phyloP scores from a whole-genome alignment of 805 yeast genomes.

The Priceomyces carsonii region DNA sequence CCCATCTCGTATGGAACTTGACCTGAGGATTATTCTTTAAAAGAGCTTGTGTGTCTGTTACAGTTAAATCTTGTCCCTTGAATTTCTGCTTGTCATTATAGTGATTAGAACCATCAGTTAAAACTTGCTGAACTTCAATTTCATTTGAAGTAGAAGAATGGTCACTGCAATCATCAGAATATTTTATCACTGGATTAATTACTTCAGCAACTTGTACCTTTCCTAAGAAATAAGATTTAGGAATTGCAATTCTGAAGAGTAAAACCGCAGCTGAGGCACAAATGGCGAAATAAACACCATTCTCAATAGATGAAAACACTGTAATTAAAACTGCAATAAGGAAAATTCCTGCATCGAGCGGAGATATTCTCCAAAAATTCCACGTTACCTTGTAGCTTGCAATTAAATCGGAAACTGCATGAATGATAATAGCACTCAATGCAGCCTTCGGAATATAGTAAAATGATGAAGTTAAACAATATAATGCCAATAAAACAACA shows the following conservation, averaged over 20 bases:
- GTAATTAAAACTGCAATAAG: constrained; percentile 71
- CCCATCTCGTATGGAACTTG: constrained; percentile 64
- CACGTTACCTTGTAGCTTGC: constrained; percentile 67
- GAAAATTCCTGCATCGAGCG: constrained; percentile 74
- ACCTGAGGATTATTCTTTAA: constrained; percentile 31
- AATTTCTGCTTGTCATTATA: constrained; percentile 21
- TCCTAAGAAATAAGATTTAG: constrained; percentile 83
- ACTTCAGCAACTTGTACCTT: constrained; percentile 70
- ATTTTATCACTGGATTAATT: constrained; percentile 55
- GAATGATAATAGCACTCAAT: constrained; percentile 84
- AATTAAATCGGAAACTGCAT: constrained; percentile 85
- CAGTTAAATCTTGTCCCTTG: constrained; percentile 10
- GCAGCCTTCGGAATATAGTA: constrained; percentile 90
- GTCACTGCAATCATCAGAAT: constrained; percentile 15
- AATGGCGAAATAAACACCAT: constrained; percentile 89
- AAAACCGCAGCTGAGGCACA: constrained; percentile 78
- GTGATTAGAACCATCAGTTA: constrained; percentile 29
- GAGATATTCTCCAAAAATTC: constrained; percentile 70
- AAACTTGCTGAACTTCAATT: constrained; percentile 45
- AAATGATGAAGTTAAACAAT: constrained; percentile 80
- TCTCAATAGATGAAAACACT: constrained; percentile 77
- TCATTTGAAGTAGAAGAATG: constrained; percentile 24
- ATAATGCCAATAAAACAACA: constrained; percentile 84
- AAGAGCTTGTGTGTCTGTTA: constrained; percentile 23
- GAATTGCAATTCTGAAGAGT: constrained; percentile 74